These are phyloP conservation scores for Bryoerythrophyllum caledonicum DNA, from an alignment of 225 moss, liverwort and hornwort species.

Conservation along the genomic window DNA sequence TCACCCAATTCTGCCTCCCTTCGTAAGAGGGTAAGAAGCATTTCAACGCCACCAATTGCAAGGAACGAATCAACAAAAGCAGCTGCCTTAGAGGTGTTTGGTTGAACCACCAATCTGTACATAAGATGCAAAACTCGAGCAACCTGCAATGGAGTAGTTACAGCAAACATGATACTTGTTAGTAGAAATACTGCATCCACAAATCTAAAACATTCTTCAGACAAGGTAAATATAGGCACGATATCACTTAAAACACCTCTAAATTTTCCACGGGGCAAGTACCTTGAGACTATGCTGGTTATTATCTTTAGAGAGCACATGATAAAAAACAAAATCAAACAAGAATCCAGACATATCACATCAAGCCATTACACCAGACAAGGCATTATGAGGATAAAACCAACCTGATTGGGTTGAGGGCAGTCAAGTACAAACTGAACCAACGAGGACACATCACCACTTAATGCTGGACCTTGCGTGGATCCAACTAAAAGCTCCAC, in stretches of 20 bases:
- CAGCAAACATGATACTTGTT: slow-evolving; percentile 20
- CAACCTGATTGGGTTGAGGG: slow-evolving; percentile 89
- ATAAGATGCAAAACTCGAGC: slow-evolving; percentile 88
- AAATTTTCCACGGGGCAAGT: neutral
- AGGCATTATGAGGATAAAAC: neutral
- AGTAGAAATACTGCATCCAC: slow-evolving; percentile 1
- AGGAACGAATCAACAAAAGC: slow-evolving; percentile 75
- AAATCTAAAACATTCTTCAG: neutral
- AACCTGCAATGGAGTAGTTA: slow-evolving; percentile 55
- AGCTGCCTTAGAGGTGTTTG: slow-evolving; percentile 72
- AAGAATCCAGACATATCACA: slow-evolving; percentile 12
- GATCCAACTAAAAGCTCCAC: slow-evolving; percentile 87
- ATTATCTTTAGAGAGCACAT: too few relatives aligned
- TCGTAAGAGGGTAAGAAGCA: slow-evolving; percentile 77
- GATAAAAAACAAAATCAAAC: too few relatives aligned
- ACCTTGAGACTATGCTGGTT: too few relatives aligned
- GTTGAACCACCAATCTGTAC: slow-evolving; percentile 86
- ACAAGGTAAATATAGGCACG: neutral
- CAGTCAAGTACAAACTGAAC: slow-evolving; percentile 93
- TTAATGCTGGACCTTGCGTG: slow-evolving; percentile 61
- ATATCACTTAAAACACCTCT: neutral
- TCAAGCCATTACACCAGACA: too few relatives aligned
- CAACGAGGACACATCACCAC: slow-evolving; percentile 74
- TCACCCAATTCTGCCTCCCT: slow-evolving; percentile 68
- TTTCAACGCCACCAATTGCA: slow-evolving; percentile 84